Percentiles rank a stretch among this genome's conserved stretches.
phyloP scores from a whole-genome alignment of 257 asterid genomes.

The Gynochthodes officinalis region DNA sequence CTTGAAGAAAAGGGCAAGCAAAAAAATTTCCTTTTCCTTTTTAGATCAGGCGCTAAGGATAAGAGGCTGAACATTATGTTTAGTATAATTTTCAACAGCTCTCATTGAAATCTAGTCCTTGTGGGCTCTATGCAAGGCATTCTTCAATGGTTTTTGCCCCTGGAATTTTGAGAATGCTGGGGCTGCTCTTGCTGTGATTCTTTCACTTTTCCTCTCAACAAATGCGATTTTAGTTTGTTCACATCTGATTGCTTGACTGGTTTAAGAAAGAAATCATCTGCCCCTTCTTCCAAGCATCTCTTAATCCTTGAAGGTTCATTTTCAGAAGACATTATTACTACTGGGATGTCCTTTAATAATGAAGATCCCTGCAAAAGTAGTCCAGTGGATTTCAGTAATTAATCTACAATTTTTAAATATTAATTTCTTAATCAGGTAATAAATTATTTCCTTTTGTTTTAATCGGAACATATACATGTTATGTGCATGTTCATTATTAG shows the following conservation, averaged over 20 bases:
- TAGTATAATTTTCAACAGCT: background rate
- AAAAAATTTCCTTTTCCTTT: no score
- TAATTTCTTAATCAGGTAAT: background rate
- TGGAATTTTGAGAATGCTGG: background rate
- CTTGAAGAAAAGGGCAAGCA: no score
- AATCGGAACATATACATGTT: no score
- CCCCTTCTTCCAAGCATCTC: constrained; percentile 61
- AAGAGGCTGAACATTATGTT: no score
- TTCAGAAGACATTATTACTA: constrained; percentile 72
- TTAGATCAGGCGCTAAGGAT: no score
- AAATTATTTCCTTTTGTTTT: no score
- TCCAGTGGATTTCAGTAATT: background rate
- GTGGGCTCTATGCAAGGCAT: constrained; percentile 9
- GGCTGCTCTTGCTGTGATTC: background rate
- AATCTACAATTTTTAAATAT: background rate
- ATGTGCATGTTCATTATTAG: no score
- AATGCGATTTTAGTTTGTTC: constrained; percentile 44
- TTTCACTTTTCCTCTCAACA: constrained; percentile 17
- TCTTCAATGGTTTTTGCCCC: background rate
- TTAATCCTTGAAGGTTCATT: constrained; percentile 59
- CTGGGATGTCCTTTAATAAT: constrained; percentile 53
- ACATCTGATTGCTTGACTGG: constrained; percentile 63
- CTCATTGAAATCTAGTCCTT: constrained; percentile 9
- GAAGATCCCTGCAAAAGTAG: constrained; percentile 36
- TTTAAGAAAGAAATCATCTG: constrained; percentile 59